Percentiles rank a stretch among this genome's conserved stretches.
Evolutionary conservation across 2,329 filamentous ascomycete genomes (phyloP).

Genomic region (Verticillium nubilum): DNA sequence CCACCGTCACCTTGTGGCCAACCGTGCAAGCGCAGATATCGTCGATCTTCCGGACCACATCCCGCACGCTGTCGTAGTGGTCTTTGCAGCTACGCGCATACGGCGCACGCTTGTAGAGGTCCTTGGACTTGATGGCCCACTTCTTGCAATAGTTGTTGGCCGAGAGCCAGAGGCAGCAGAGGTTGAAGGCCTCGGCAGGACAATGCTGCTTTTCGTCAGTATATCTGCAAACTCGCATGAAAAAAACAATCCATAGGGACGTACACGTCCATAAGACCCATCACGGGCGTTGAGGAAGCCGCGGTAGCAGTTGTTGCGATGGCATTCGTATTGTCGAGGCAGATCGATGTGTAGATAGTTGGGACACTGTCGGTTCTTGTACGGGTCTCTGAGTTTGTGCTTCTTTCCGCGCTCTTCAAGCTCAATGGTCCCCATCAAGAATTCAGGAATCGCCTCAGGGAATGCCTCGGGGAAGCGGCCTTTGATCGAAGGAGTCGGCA

Average conservation of each 20-base stretch:
- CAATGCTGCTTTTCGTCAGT: conserved; percentile 6
- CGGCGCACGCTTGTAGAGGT: conserved; percentile 1
- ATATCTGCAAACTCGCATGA: background rate
- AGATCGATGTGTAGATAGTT: background rate
- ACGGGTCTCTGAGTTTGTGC: background rate
- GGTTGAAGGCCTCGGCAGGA: conserved; percentile 6
- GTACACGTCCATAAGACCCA: background rate
- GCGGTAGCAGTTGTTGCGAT: conserved; percentile 10
- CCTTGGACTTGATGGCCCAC: conserved; percentile 3
- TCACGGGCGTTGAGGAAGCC: conserved; percentile 4
- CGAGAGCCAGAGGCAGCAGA: conserved; percentile 8
- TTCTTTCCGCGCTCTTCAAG: background rate
- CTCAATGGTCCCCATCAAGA: background rate
- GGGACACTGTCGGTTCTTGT: conserved; percentile 2
- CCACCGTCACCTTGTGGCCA: conserved; percentile 4
- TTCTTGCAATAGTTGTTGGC: conserved; percentile 1
- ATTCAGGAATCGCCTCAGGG: background rate
- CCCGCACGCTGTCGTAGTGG: conserved; percentile 1
- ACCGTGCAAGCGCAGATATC: conserved; percentile 9
- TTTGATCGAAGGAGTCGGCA: background rate
- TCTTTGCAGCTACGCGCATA: conserved; percentile 4
- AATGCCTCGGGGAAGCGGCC: background rate
- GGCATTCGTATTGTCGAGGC: conserved; percentile 4
- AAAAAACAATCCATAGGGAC: no score
- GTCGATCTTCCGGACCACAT: conserved; percentile 6